Percentiles rank a stretch among this genome's conserved stretches.
Evolutionary conservation across 805 yeast genomes (phyloP).

Genomic region (Metschnikowia continentalis): DNA sequence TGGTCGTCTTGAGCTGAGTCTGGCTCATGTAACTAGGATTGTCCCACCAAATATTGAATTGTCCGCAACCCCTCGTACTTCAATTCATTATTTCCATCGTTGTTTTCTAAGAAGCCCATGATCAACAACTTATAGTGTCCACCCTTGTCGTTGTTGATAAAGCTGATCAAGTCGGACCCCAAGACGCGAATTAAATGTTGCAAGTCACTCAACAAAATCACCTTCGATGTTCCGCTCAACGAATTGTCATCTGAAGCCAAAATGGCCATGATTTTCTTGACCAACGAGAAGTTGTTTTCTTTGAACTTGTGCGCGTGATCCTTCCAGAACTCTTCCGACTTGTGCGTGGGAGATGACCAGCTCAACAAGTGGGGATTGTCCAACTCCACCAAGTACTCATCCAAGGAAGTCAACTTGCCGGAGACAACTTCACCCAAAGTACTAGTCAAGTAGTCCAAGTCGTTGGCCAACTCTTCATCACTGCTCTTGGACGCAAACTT

Average conservation of each 20-base stretch:
- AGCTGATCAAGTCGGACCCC: constrained; percentile 35
- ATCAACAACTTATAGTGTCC: constrained; percentile 68
- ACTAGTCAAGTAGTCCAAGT: constrained; percentile 55
- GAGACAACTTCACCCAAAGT: constrained; percentile 69
- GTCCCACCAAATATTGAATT: constrained; percentile 89
- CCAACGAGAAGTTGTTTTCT: constrained; percentile 68
- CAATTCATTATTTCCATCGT: constrained; percentile 76
- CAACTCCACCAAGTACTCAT: constrained; percentile 84
- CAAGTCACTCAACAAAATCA: constrained; percentile 41
- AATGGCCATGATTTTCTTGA: constrained; percentile 56
- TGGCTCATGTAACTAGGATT: constrained; percentile 23
- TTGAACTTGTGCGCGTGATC: constrained; percentile 76
- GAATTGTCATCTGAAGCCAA: constrained; percentile 32
- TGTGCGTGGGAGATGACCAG: constrained; percentile 83
- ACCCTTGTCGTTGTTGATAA: constrained; percentile 38
- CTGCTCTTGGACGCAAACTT: constrained; percentile 68
- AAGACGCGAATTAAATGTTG: constrained; percentile 39
- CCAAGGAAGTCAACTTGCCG: constrained; percentile 77
- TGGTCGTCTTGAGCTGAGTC: no score
- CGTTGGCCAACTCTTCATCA: constrained; percentile 83
- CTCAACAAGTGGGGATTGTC: constrained; percentile 73
- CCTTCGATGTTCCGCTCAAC: constrained; percentile 21
- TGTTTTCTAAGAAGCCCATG: constrained; percentile 71
- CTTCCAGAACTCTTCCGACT: constrained; percentile 83
- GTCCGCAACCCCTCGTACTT: constrained; percentile 94